phyloP scores from a whole-genome alignment of 495 filamentous ascomycete genomes.

The Saxispiralis lemnorum region DNA sequence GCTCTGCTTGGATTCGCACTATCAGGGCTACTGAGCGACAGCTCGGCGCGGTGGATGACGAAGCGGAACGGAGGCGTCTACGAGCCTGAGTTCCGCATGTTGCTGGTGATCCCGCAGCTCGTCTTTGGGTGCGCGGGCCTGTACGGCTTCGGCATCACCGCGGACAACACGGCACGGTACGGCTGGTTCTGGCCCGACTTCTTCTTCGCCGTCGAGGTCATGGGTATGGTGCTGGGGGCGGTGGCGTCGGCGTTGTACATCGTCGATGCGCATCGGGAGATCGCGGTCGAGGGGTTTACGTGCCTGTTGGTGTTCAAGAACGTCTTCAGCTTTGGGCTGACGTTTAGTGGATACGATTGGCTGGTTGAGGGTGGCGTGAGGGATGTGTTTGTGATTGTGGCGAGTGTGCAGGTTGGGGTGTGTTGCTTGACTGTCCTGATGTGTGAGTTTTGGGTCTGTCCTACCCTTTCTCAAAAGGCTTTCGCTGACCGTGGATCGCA shows the following conservation, averaged over 20 bases:
- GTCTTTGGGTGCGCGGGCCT: conserved; percentile 62
- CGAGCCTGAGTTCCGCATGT: conserved; percentile 77
- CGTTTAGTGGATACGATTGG: conserved; percentile 70
- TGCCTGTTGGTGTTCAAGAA: conserved; percentile 87
- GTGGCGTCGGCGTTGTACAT: conserved; percentile 78
- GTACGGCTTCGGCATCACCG: conserved; percentile 65
- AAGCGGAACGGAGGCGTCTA: conserved; percentile 61
- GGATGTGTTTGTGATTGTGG: conserved; percentile 51
- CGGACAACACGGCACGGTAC: conserved; percentile 39
- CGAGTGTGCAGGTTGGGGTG: conserved; percentile 56
- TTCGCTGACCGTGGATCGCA: conserved; percentile 2
- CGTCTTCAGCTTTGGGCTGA: conserved; percentile 73
- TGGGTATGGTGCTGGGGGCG: conserved; percentile 81
- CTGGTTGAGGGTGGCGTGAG: conserved; percentile 39
- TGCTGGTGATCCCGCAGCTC: conserved; percentile 66
- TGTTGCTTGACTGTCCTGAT: conserved; percentile 60
- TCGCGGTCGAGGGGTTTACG: conserved; percentile 82
- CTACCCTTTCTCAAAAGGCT: background rate
- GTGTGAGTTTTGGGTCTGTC: conserved; percentile 38
- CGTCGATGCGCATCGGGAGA: conserved; percentile 82
- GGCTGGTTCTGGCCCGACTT: conserved; percentile 56
- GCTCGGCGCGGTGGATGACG: conserved; percentile 50
- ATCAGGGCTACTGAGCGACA: conserved; percentile 59
- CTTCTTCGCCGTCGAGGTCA: conserved; percentile 49
- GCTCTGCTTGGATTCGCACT: conserved; percentile 60